These are phyloP conservation scores for Planoprotostelium fungivorum DNA, from an alignment of 78 protist genomes.

Conservation along the genomic window DNA sequence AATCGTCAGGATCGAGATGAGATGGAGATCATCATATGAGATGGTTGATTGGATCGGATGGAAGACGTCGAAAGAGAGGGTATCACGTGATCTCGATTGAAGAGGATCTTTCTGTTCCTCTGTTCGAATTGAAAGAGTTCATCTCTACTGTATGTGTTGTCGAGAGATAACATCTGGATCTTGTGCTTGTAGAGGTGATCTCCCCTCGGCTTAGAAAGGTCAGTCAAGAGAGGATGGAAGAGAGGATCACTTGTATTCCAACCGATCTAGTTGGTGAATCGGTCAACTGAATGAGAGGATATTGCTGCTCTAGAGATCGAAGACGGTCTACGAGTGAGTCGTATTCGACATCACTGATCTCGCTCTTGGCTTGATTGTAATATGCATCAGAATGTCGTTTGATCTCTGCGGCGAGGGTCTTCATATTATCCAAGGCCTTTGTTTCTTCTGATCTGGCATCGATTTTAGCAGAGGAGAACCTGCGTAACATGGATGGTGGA, in stretches of 20 bases:
- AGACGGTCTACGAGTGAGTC: slow-evolving; percentile 22
- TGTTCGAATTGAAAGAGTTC: slow-evolving; percentile 27
- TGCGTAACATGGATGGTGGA: too few species aligned
- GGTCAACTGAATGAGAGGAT: neutral
- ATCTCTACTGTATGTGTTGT: slow-evolving; percentile 29
- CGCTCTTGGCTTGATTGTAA: slow-evolving; percentile 28
- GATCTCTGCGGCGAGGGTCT: slow-evolving; percentile 10
- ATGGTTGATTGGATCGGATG: too few species aligned
- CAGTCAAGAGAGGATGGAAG: neutral
- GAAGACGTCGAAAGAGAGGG: neutral
- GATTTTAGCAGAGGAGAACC: too few species aligned
- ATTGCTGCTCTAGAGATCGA: slow-evolving; percentile 2
- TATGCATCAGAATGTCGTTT: slow-evolving; percentile 24
- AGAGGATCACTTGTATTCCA: neutral
- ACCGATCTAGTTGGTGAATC: neutral
- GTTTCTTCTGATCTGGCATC: neutral
- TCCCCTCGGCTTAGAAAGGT: neutral
- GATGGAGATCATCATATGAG: too few species aligned
- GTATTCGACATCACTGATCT: slow-evolving; percentile 35
- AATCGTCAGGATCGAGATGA: too few species aligned
- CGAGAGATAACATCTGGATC: slow-evolving; percentile 33
- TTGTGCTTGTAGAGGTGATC: slow-evolving; percentile 5
- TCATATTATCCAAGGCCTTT: slow-evolving; percentile 12
- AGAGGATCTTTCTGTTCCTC: neutral
- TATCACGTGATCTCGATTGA: neutral